These are phyloP conservation scores for Leishmania martiniquensis DNA, from an alignment of 208 protist species.

Conservation along the genomic window DNA sequence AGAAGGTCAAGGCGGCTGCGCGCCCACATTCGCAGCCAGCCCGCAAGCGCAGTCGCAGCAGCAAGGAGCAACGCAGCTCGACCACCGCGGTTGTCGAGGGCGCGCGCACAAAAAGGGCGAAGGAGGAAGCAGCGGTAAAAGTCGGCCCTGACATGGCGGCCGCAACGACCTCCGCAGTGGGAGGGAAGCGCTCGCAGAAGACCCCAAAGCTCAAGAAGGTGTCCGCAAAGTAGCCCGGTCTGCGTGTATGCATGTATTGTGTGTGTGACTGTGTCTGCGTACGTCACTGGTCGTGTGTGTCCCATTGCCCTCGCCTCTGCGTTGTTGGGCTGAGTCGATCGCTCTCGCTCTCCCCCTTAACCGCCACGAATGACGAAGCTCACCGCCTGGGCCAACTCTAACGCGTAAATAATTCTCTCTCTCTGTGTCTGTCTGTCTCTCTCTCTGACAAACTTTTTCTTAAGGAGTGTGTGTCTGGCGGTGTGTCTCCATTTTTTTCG, in stretches of 20 bases:
- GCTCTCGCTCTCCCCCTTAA: too few species aligned
- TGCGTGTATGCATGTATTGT: background rate
- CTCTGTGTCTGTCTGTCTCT: background rate
- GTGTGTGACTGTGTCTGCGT: background rate
- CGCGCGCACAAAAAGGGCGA: slow-evolving; percentile 3
- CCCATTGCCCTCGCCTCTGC: too few species aligned
- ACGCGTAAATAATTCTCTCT: slow-evolving; percentile 2
- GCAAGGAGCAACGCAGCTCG: background rate
- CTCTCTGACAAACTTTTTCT: too few species aligned
- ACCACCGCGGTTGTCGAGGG: background rate
- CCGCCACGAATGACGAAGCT: background rate
- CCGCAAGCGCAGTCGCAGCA: slow-evolving; percentile 26
- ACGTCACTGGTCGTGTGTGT: background rate
- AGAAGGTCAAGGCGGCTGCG: background rate
- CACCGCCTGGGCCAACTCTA: background rate
- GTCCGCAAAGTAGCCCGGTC: slow-evolving; percentile 8
- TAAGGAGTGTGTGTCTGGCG: too few species aligned
- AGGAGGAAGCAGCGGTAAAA: slow-evolving; percentile 15
- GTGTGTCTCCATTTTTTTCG: background rate
- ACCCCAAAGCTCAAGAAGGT: slow-evolving; percentile 21
- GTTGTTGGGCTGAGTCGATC: background rate
- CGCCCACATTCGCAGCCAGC: background rate
- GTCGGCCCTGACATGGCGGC: background rate
- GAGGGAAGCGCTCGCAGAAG: slow-evolving; percentile 11
- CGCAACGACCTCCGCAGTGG: background rate